Base-by-base conservation (phyloP, 306 rosid species). In the Vigna angularis region DNA sequence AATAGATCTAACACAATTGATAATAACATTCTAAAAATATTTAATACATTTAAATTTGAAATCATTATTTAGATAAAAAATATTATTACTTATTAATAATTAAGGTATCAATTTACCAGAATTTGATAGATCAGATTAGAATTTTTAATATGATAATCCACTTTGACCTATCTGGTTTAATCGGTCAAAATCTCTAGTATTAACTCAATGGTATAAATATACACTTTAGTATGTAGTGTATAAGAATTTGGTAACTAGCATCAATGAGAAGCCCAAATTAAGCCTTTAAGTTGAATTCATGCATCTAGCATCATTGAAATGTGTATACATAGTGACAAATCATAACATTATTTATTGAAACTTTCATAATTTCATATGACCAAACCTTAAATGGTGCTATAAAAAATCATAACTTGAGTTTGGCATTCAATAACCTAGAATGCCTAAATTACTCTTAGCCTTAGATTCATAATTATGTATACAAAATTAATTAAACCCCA, bases 231-330 rank as follows among this genome's bases (percentile, higher is more conserved):
- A 9, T 40, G 45, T 40, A 44, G 14, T 44, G 17, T 5, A 51
- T 1, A 6, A 15, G 7, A 48, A 12, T 48, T 48, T 1, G 52
- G 16, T 6, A 14, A 3, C n/a, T 66, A 66, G 24, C 17, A 59
- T 59, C 32, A 53, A 24, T 44, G 13, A 5, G 6, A 34, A 34
- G 38, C 7, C 1, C 9, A 50, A 50, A 50, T n/a, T 26, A 70
- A 16, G 76, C 45, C 15, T 45, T 34, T 34, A 34, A 53, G 70
- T n/a, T 66, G 58, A 61, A 73, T 73, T 32, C n/a, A 66, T 69
- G 36, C 22, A 58, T 58, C 59, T 55, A 52, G 72, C 50, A 79
- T 63, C 79, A 15, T 78, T 36, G 49, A 75, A 85, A 82, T 42
- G 61, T 24, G 16, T 14, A 72, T 34, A 44, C 36, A 42, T n/a